phyloP scores from a whole-genome alignment of 257 asterid genomes.

The Fraxinus anomala region DNA sequence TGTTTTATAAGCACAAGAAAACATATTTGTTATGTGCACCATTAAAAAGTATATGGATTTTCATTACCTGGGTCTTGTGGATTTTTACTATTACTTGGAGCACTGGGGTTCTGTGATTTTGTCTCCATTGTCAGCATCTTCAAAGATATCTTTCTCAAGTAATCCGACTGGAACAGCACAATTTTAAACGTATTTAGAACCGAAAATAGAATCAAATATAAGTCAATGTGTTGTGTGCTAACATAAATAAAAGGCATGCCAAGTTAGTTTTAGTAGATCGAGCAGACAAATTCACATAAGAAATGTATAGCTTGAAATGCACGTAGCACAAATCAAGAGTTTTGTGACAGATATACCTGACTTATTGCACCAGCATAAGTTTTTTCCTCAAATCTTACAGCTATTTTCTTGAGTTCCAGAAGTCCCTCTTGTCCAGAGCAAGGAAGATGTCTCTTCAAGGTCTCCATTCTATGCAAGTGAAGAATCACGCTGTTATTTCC shows the following conservation, averaged over 20 bases:
- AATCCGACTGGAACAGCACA: slow-evolving; percentile 64
- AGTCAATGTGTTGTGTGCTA: not conserved
- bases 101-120: slow-evolving; percentile 62
- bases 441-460: slow-evolving; percentile 89
- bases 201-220: not conserved
- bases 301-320: slow-evolving; percentile 7
- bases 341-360: slow-evolving; percentile 52
- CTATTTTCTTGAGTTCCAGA: slow-evolving; percentile 79
- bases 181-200: slow-evolving; percentile 8
- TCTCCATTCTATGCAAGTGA: slow-evolving; percentile 70
- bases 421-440: slow-evolving; percentile 77
- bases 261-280: no score
- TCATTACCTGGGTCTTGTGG: slow-evolving; percentile 66
- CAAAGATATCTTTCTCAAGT: slow-evolving; percentile 77
- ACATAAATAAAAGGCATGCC: not conserved
- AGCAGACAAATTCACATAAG: not conserved
- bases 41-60: not conserved
- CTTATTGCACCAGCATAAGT: slow-evolving; percentile 74
- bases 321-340: slow-evolving; percentile 10
- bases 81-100: slow-evolving; percentile 55
- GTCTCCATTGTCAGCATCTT: slow-evolving; percentile 87
- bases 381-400: slow-evolving; percentile 85
- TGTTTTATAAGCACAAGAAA: not conserved
- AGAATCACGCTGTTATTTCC: slow-evolving; percentile 16
- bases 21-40: not conserved